phyloP scores from a whole-genome alignment of 768 basidiomycete genomes.

The Phallus indusiatus region DNA sequence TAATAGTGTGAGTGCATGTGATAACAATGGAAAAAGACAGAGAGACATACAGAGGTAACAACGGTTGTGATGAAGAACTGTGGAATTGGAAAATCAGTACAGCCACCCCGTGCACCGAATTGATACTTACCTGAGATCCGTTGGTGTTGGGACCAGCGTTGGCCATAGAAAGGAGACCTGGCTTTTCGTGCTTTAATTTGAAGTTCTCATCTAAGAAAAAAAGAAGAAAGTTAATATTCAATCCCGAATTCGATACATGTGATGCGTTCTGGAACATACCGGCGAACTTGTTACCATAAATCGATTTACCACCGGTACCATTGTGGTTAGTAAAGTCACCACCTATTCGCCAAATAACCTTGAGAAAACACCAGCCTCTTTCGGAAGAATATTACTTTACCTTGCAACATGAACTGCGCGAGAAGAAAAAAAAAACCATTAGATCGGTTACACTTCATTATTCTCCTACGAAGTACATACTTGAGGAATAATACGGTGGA shows the following conservation, averaged over 20 bases:
- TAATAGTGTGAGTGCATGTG: background rate
- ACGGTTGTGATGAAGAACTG: slow-evolving; percentile 92
- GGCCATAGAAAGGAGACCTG: slow-evolving; percentile 75
- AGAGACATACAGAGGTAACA: slow-evolving; percentile 27
- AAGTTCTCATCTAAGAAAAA: slow-evolving; percentile 57
- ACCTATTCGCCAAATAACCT: slow-evolving; percentile 19
- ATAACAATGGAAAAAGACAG: background rate
- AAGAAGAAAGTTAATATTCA: too few relatives aligned
- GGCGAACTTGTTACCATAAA: slow-evolving; percentile 73
- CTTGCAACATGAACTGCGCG: slow-evolving; percentile 69
- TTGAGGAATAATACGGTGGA: slow-evolving; percentile 46
- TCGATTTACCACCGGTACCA: slow-evolving; percentile 77
- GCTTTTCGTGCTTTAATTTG: slow-evolving; percentile 47
- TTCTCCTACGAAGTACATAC: background rate
- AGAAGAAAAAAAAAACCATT: background rate
- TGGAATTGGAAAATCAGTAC: slow-evolving; percentile 17
- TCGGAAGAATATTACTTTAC: slow-evolving; percentile 25
- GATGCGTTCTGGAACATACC: slow-evolving; percentile 31
- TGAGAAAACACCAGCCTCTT: background rate
- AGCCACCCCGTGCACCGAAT: background rate
- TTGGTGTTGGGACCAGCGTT: slow-evolving; percentile 79
- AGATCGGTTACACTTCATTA: background rate
- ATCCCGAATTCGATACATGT: too few relatives aligned
- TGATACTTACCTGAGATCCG: slow-evolving; percentile 53
- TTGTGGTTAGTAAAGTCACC: slow-evolving; percentile 75